These are phyloP conservation scores for Cocos nucifera DNA, from an alignment of 176 grass and related monocot genomes.

Conservation along the genomic window DNA sequence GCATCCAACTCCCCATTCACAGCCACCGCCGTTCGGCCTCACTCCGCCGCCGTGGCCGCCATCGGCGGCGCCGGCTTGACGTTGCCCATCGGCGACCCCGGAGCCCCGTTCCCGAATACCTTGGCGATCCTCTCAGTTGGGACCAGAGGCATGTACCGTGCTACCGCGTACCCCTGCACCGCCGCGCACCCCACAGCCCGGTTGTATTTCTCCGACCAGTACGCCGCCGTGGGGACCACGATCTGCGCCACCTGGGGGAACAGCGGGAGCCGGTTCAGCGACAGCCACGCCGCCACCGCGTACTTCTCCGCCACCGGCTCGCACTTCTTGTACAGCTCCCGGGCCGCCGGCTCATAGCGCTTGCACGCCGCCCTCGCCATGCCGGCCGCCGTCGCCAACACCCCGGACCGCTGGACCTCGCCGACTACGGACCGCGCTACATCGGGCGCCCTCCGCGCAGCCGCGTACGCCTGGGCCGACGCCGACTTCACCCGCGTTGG, in stretches of 20 bases:
- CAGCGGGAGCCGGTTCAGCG: conserved; percentile 62
- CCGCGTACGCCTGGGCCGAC: conserved; percentile 22
- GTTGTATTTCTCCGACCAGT: conserved; percentile 85
- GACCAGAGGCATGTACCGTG: conserved; percentile 44
- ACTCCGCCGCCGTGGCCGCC: background rate
- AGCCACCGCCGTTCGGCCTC: too few relatives aligned
- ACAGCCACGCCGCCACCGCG: conserved; percentile 57
- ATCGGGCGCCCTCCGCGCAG: conserved; percentile 22
- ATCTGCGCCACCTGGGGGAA: conserved; percentile 35
- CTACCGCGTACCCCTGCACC: conserved; percentile 5
- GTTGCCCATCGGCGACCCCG: background rate
- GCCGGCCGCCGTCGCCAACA: conserved; percentile 16
- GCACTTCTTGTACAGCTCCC: conserved; percentile 44
- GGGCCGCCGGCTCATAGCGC: conserved; percentile 36
- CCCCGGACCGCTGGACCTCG: conserved; percentile 38
- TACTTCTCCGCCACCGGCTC: conserved; percentile 64
- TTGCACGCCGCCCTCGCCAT: conserved; percentile 17
- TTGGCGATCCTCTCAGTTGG: conserved; percentile 68
- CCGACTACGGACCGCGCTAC: conserved; percentile 32
- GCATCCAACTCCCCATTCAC: too few relatives aligned
- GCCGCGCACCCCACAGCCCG: conserved; percentile 23
- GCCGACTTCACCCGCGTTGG: conserved; percentile 37
- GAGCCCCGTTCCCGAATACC: conserved; percentile 32
- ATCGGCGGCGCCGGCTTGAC: background rate
- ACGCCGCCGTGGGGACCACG: conserved; percentile 12